phyloP scores from a whole-genome alignment of 805 yeast genomes.

The Saturnispora dispora region DNA sequence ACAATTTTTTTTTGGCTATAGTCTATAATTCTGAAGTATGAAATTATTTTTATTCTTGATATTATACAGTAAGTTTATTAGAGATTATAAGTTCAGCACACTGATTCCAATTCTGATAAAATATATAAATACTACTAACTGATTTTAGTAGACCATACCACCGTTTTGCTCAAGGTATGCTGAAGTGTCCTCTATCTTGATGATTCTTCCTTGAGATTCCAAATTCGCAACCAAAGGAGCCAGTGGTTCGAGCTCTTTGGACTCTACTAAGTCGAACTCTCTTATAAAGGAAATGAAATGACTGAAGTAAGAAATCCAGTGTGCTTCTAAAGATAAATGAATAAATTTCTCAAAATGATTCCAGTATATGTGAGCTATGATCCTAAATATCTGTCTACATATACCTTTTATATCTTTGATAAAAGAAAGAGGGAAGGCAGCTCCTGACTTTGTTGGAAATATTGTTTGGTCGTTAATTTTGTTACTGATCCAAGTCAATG shows the following conservation, averaged over 20 bases:
- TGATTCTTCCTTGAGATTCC: conserved; percentile 79
- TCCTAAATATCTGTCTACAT: conserved; percentile 84
- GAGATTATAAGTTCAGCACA: neutral
- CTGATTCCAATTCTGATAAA: neutral
- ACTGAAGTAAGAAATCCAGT: conserved; percentile 95
- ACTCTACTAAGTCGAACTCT: conserved; percentile 75
- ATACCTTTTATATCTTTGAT: conserved; percentile 77
- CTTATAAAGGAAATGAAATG: conserved; percentile 83
- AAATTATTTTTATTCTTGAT: neutral
- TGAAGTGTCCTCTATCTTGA: conserved; percentile 13
- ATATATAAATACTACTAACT: neutral
- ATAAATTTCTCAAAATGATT: conserved; percentile 90
- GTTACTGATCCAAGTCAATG: conserved; percentile 79
- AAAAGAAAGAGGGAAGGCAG: conserved; percentile 83
- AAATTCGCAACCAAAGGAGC: conserved; percentile 66
- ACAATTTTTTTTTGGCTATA: neutral
- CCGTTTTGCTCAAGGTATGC: conserved; percentile 1
- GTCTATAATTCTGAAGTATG: neutral
- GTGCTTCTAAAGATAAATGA: conserved; percentile 91
- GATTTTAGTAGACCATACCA: conserved; percentile 7
- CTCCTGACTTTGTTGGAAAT: conserved; percentile 87
- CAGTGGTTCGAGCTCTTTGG: conserved; percentile 72
- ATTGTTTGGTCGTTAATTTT: conserved; percentile 82
- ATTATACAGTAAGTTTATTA: neutral
- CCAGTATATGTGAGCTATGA: conserved; percentile 90